Percentiles rank a stretch among this genome's conserved stretches.
phyloP scores from a whole-genome alignment of 1,139 yeast species.

The Spathaspora sp. region DNA sequence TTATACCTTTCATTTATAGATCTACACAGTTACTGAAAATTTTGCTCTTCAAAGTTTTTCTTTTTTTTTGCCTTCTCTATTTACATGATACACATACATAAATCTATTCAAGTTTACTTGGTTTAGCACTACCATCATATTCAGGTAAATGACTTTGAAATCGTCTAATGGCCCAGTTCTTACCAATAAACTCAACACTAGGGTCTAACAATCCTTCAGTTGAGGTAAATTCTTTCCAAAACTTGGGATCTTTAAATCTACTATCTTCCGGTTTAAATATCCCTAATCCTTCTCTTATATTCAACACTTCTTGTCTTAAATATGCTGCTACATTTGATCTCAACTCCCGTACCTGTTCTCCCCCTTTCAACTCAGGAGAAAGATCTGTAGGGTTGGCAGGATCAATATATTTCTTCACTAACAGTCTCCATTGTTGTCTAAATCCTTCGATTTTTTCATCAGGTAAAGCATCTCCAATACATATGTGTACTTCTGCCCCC shows the following conservation, averaged over 20 bases:
- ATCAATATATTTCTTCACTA: constrained; percentile 56
- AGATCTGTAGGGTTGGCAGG: constrained; percentile 56
- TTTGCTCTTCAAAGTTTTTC: neutral
- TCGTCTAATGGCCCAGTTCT: constrained; percentile 77
- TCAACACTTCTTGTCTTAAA: constrained; percentile 62
- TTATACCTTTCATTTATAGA: neutral
- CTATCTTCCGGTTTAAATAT: constrained; percentile 56
- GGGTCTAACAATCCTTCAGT: constrained; percentile 69
- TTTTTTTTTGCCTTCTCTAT: neutral
- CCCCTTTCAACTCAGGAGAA: constrained; percentile 59
- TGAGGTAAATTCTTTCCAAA: constrained; percentile 68
- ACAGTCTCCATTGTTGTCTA: constrained; percentile 65
- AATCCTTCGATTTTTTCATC: constrained; percentile 59
- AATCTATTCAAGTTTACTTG: neutral
- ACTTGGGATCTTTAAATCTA: constrained; percentile 62
- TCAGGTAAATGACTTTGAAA: constrained; percentile 59
- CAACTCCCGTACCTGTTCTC: constrained; percentile 59
- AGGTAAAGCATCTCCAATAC: constrained; percentile 70
- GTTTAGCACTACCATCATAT: constrained; percentile 17
- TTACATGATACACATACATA: neutral
- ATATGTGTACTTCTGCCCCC: constrained; percentile 67
- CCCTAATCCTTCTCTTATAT: constrained; percentile 51
- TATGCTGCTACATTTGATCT: constrained; percentile 72
- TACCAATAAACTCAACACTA: constrained; percentile 66
- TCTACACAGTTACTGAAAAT: neutral